Conservation (phyloP, 495 filamentous ascomycete genomes). For the Staphylotrichum longicolle region DNA sequence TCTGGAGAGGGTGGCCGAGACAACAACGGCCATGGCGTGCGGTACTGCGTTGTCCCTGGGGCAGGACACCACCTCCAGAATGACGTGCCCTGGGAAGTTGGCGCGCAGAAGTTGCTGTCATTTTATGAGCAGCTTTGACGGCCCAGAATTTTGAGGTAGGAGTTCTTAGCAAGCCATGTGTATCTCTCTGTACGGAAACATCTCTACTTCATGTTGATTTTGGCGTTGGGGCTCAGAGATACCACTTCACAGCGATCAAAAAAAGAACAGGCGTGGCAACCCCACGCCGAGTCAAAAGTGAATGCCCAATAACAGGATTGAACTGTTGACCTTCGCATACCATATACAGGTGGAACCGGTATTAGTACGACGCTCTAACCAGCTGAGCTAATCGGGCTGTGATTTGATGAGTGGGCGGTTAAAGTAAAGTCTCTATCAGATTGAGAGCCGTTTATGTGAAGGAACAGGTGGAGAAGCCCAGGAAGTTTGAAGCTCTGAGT, state of each 20-base stretch:
- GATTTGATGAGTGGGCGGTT: background rate
- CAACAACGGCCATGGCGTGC: conserved; percentile 31
- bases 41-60: conserved; percentile 35
- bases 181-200: no score
- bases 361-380: conserved; percentile 30
- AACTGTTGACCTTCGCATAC: conserved; percentile 29
- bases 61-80: conserved; percentile 50
- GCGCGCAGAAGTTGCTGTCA: conserved; percentile 37
- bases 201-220: no score
- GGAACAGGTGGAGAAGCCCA: no score
- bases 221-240: no score
- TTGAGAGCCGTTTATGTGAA: no score
- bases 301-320: conserved; percentile 28
- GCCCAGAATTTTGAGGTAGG: no score
- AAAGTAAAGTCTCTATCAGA: no score
- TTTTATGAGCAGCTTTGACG: conserved; percentile 36
- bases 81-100: conserved; percentile 41
- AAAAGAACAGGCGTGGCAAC: background rate
- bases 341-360: conserved; percentile 18
- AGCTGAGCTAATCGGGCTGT: conserved; percentile 27
- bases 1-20: conserved; percentile 24
- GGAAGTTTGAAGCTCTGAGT: no score
- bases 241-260: no score
- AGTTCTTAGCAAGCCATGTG: no score
- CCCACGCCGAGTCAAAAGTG: conserved; percentile 1